A percentile compares a stretch with the other conserved stretches of the same genome.
phyloP scores from a whole-genome alignment of 2,329 filamentous ascomycete genomes.

The Sphaerulina musiva region DNA sequence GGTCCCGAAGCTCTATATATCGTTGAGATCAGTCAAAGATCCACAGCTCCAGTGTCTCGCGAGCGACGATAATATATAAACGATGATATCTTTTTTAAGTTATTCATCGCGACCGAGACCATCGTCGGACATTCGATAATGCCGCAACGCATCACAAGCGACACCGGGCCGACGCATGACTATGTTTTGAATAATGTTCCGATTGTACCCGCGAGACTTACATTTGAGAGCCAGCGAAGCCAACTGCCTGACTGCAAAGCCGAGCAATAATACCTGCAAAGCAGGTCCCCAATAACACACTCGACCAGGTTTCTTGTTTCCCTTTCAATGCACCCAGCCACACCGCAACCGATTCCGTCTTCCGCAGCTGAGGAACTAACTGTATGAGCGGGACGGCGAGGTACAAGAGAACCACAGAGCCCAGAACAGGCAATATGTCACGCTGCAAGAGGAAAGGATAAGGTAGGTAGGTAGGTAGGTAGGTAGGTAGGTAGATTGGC shows the following conservation, averaged over 20 bases:
- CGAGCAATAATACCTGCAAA: slow-evolving; percentile 5
- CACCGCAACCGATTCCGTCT: neutral
- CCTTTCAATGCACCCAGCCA: neutral
- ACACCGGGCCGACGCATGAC: neutral
- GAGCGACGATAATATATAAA: neutral
- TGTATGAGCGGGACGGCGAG: neutral
- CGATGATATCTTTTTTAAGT: neutral
- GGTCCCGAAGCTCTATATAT: no score
- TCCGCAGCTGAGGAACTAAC: neutral
- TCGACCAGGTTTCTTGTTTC: neutral
- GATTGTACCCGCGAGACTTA: slow-evolving; percentile 15
- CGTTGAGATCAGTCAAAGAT: no score
- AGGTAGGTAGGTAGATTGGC: no score
- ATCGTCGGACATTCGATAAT: neutral
- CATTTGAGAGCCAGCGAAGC: slow-evolving; percentile 7
- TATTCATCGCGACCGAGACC: slow-evolving; percentile 7
- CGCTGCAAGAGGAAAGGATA: neutral
- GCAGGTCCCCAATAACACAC: neutral
- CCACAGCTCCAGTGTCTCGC: no score
- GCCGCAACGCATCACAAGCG: neutral
- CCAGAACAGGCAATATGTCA: slow-evolving; percentile 7
- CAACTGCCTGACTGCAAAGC: slow-evolving; percentile 12
- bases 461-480: neutral
- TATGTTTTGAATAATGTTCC: slow-evolving; percentile 2
- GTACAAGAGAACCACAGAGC: neutral